Base-by-base conservation (phyloP, 106 monocot species). In the Agapanthus africanus region DNA sequence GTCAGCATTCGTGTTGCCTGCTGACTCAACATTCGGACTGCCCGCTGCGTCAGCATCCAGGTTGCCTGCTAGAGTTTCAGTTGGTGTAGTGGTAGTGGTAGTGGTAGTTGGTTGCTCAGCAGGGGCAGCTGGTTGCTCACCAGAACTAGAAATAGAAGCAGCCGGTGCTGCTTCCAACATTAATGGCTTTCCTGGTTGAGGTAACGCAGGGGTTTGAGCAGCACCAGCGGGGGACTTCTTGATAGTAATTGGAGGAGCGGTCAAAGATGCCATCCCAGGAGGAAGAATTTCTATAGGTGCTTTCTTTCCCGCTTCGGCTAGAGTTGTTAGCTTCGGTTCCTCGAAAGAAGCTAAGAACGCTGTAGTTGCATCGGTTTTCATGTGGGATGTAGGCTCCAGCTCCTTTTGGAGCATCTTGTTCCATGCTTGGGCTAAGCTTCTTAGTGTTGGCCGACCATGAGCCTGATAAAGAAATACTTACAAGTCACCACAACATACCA, bases 201-300 rank as follows among this genome's bases (percentile, higher is more conserved):
- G 7, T 11, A 34, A 52, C 33, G 42, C 60, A 23, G 57, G 68
- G 60, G 35, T 22, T 2, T 23, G 67, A 15, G 49, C 50, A 49
- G 49, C 46, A 49, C 4, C n/a, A 21, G 33, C 61, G 9, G 28
- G 9, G 1, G 66, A 16, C 31, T 85, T 88, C 69, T 97, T 97
- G 31, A 97, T 92, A 16, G 80, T 79, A 33, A 92, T 84, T 10
- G 89, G 50, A 50, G 68, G 68, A 49, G 68, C 68, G 1, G 47
- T 80, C 59, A 97, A 79, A 67, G 97, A 92, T 33, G 89, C 51
- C 97, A 97, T 97, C 40, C 97, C 97, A 11, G 97, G 97, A 47
- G 97, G 97, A 31, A 97, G 82, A 32, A 97, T 92, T 75, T 97
- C 97, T 22, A 97, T 92, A 2, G 97, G 97, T 44, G 97, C 82